Evolutionary conservation across 2,329 filamentous ascomycete genomes (phyloP).

Genomic region (Penicillium sp.): DNA sequence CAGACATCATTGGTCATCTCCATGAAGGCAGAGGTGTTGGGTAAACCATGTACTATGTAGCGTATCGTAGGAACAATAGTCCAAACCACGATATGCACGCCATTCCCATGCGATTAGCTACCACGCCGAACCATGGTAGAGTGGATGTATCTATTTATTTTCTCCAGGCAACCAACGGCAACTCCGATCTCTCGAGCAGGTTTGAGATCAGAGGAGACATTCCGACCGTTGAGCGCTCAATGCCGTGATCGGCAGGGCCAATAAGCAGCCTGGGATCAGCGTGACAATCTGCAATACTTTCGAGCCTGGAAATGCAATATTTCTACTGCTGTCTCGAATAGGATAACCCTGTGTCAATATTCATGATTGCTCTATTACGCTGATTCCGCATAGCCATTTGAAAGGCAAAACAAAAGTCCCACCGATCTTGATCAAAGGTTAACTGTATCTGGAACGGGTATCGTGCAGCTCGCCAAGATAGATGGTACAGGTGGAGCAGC

Average conservation of each 20-base stretch:
- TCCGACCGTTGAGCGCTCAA: background rate
- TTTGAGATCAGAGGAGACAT: conserved; percentile 1
- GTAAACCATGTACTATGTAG: too few relatives aligned
- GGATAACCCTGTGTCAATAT: background rate
- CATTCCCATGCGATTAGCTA: background rate
- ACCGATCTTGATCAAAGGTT: background rate
- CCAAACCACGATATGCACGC: background rate
- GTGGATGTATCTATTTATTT: background rate
- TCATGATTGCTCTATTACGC: background rate
- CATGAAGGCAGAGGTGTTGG: too few relatives aligned
- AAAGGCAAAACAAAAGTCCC: background rate
- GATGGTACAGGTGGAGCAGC: conserved; percentile 11
- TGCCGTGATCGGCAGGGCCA: background rate
- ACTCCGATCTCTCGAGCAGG: background rate
- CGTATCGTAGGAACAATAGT: background rate
- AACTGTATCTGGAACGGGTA: conserved; percentile 19
- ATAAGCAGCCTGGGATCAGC: background rate
- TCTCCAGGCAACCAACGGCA: background rate
- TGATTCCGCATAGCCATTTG: background rate
- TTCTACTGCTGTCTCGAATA: background rate
- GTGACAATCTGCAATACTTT: background rate
- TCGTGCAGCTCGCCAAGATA: conserved; percentile 19
- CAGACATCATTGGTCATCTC: too few relatives aligned
- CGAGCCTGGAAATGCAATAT: background rate
- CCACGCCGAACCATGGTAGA: background rate